phyloP scores from a whole-genome alignment of 2,329 filamentous ascomycete genomes.

The Ampelomyces quisqualis region DNA sequence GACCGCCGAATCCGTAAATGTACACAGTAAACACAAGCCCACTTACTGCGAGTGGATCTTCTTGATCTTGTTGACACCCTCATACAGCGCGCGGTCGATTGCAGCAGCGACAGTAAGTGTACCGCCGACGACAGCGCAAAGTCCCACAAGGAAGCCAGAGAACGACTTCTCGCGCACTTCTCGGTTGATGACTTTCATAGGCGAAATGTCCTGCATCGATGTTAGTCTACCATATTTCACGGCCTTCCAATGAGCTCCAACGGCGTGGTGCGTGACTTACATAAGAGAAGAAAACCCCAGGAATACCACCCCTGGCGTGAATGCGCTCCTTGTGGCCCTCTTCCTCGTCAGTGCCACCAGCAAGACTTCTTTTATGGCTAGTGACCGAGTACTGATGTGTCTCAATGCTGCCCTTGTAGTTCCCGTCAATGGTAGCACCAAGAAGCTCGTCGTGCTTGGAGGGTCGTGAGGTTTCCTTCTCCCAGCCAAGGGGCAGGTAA shows the following conservation, averaged over 20 bases:
- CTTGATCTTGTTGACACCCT: conserved; percentile 79
- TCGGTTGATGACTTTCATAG: conserved; percentile 99
- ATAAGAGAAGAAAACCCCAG: conserved; percentile 98
- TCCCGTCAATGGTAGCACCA: conserved; percentile 43
- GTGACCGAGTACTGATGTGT: conserved; percentile 99
- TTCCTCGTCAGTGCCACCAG: conserved; percentile 77
- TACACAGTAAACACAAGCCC: conserved; percentile 1
- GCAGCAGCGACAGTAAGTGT: conserved; percentile 95
- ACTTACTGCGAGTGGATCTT: conserved; percentile 70
- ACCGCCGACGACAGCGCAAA: conserved; percentile 92
- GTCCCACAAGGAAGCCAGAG: conserved; percentile 85
- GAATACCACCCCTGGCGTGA: conserved; percentile 88
- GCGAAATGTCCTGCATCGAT: conserved; percentile 82
- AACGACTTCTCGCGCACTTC: conserved; percentile 89
- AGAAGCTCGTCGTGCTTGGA: conserved; percentile 55
- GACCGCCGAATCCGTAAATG: conserved; percentile 6
- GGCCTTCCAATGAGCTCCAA: too few species aligned
- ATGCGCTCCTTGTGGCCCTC: conserved; percentile 91
- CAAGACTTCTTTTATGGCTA: conserved; percentile 86
- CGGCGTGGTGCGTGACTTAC: too few species aligned
- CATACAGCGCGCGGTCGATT: conserved; percentile 86
- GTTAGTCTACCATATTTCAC: conserved; percentile 10
- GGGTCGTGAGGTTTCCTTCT: conserved; percentile 52
- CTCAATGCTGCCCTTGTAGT: conserved; percentile 83
- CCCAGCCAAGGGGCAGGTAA: conserved; percentile 90